Evolutionary conservation across 331 rosid genomes (phyloP), one percentile per base, ranked within the genome.

Genomic region (Rosa hybrid): DNA sequence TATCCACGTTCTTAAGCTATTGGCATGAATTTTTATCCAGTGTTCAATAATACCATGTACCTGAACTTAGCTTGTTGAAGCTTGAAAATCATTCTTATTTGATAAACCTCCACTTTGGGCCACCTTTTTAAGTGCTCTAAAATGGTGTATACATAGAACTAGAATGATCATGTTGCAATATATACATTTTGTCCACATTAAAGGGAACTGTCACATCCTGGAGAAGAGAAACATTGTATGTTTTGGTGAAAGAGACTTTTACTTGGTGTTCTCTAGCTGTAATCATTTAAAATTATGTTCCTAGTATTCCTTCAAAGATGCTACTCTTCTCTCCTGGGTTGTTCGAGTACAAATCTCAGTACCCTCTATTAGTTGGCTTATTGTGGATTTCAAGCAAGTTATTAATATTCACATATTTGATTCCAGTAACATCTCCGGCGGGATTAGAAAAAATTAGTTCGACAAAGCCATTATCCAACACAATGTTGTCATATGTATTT

Each of bases 121-220:
- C 89, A 90, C 38, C 91, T 89, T 49, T 80, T 5, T 13, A 76
- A 48, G 0, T 92, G 84, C 12, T 94, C 88, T 62, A 92, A 84
- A 77, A 91, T 77, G 9, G 80, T 76, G 21, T 91, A 94, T 0
- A 90, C 46, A 53, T 94, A 94, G 74, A 84, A 94, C 3, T 97
- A 97, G 0, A 92, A 65, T 77, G 80, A 0, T 87, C 92, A 3
- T 84, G 86, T 38, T 83, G 83, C 74, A 94, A 7, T 65, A 94
- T 87, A 72, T 89, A 92, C 88, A 97, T 94, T 72, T 14, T 51
- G 3, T 51, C 57, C 5, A 51, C 57, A 51, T 51, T 51, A 6
- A 51, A 4, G 5, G 57, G 57, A 51, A 51, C 57, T 4, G 6
- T 5, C 20, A 14, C 18, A 14, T 5, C 6, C 57, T 30, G 34